Evolutionary conservation across 805 yeast species (phyloP).

Genomic region (Metahyphopichia silvanorum): DNA sequence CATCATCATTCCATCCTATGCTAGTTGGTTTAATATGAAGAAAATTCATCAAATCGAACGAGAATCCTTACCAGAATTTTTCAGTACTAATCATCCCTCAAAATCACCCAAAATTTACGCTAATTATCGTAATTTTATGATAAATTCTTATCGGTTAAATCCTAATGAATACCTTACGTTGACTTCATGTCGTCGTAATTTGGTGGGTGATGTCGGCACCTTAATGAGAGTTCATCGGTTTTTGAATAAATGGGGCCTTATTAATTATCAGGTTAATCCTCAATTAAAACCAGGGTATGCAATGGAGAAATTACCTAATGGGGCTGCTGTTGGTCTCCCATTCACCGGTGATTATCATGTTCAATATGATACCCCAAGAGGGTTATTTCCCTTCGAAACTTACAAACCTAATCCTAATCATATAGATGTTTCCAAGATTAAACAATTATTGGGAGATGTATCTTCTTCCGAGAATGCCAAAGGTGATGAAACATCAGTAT

Average conservation of each 20-base stretch:
- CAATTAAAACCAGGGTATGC: slow-evolving; percentile 63
- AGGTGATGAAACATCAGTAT: slow-evolving; percentile 2
- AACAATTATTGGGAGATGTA: slow-evolving; percentile 20
- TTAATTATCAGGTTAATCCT: slow-evolving; percentile 88
- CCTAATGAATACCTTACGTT: slow-evolving; percentile 87
- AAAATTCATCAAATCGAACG: slow-evolving; percentile 74
- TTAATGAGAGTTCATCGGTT: slow-evolving; percentile 81
- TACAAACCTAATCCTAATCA: slow-evolving; percentile 62
- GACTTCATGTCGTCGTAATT: slow-evolving; percentile 86
- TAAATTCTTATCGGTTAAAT: slow-evolving; percentile 81
- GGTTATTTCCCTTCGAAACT: slow-evolving; percentile 86
- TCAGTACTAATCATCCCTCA: slow-evolving; percentile 64
- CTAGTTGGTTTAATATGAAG: slow-evolving; percentile 79
- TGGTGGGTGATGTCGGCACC: slow-evolving; percentile 90
- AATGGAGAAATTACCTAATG: slow-evolving; percentile 48
- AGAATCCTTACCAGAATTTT: slow-evolving; percentile 85
- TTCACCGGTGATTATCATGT: slow-evolving; percentile 74
- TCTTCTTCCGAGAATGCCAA: background rate
- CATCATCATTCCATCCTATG: slow-evolving; percentile 81
- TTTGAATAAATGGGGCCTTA: slow-evolving; percentile 87
- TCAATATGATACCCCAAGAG: slow-evolving; percentile 85
- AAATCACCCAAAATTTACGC: slow-evolving; percentile 81
- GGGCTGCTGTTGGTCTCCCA: slow-evolving; percentile 53
- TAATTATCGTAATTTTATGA: slow-evolving; percentile 83
- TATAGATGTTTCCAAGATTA: slow-evolving; percentile 37